Percentiles rank a stretch among this genome's conserved stretches.
These are phyloP conservation scores for Cercospora zeina DNA, from an alignment of 2,329 filamentous ascomycete species.

Conservation along the genomic window DNA sequence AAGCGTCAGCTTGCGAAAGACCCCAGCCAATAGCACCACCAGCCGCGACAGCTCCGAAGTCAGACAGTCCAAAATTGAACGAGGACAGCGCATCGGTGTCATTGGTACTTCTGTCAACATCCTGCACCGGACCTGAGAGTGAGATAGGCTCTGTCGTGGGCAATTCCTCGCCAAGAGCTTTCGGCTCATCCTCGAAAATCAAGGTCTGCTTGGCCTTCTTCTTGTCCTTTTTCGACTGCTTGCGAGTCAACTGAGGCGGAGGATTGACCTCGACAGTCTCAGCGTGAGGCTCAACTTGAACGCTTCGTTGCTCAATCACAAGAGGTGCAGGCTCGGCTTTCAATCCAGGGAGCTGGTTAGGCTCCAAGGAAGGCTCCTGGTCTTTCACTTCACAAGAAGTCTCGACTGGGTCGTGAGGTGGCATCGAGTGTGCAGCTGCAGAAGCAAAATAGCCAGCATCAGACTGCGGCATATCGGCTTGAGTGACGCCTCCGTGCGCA, in stretches of 20 bases:
- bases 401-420: not conserved
- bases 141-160: not conserved
- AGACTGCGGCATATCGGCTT: not conserved
- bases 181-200: constrained; percentile 25
- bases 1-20: constrained; percentile 28
- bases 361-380: constrained; percentile 17
- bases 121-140: not conserved
- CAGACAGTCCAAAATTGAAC: constrained; percentile 22
- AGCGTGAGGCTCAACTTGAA: constrained; percentile 17
- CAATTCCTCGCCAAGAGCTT: constrained; percentile 5
- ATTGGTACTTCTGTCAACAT: not conserved
- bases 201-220: constrained; percentile 41
- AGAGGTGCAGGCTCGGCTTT: constrained; percentile 25
- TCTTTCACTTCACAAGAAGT: not conserved
- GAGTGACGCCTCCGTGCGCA: not conserved
- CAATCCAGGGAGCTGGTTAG: constrained; percentile 22
- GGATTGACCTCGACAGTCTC: constrained; percentile 13
- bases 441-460: not conserved
- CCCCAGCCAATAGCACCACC: constrained; percentile 21
- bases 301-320: constrained; percentile 25
- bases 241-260: constrained; percentile 30
- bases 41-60: constrained; percentile 26
- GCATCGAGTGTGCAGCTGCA: constrained; percentile 13
- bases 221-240: constrained; percentile 48
- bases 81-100: not conserved